Evolutionary conservation across 192 early-diverging fungal species (phyloP), one percentile per base, ranked within the genome.

Genomic region (Blastocladiella britannica): DNA sequence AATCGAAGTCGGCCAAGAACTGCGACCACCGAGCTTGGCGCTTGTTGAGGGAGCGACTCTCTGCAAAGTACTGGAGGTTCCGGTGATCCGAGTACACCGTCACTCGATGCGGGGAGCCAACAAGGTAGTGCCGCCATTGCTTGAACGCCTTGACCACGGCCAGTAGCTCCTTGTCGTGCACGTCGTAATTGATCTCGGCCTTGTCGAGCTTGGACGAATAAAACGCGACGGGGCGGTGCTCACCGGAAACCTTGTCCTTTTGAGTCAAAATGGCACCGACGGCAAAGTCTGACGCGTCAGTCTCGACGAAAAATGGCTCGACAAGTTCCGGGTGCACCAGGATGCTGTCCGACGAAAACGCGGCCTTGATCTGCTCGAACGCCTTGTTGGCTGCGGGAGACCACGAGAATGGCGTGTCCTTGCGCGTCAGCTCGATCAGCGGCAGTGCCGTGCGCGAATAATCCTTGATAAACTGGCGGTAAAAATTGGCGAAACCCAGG

Each of bases 401-500:
- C 55, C 22, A 74, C 2, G 31, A 1, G 31, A 66, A 70, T n/a
- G 29, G 20, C 0, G 22, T 6, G 6, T 62, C 70, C 51, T 68
- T 64, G 53, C 62, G 59, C 0, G 65, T 22, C 0, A 74, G 52
- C 0, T 27, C 23, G 0, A 64, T 70, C 0, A 72, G 26, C 2
- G 68, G 63, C 2, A 28, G 18, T 0, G 61, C 62, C 6, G 66
- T 53, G 20, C 60, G 54, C 5, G 70, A 61, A 51, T 59, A 77
- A 8, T 68, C 59, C 5, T 53, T 20, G 0, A 68, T 53, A 53
- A 70, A 72, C 8, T 60, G 55, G 3, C 63, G 52, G 43, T 70
- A 72, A 30, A 58, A 71, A 20, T 62, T 68, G 4, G 63, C 52
- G 7, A 65, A 23, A 0, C 72, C 72, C 0, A 70, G 37, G 52